Evolutionary conservation across 2,329 filamentous ascomycete species (phyloP).

Genomic region (Juglanconis oblonga): DNA sequence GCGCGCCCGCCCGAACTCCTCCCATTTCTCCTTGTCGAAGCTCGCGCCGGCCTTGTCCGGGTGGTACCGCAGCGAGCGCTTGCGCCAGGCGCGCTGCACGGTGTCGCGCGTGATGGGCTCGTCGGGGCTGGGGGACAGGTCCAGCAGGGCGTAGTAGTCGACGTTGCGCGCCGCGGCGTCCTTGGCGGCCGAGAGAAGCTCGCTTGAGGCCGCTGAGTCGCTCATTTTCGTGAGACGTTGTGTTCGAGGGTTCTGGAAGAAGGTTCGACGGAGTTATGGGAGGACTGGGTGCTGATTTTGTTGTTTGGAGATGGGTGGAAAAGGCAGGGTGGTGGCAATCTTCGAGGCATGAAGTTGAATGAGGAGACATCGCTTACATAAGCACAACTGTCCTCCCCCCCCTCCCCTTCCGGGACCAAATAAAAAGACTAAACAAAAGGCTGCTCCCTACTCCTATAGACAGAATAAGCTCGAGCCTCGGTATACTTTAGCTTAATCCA

Average conservation of each 20-base stretch:
- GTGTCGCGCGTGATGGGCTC: constrained; percentile 62
- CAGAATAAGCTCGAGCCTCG: no score
- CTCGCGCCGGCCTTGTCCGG: constrained; percentile 81
- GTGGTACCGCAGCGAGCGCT: constrained; percentile 84
- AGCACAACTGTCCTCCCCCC: not conserved
- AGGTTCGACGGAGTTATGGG: not conserved
- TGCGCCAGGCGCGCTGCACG: constrained; percentile 73
- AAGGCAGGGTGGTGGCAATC: not conserved
- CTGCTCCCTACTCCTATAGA: no score
- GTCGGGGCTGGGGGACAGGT: constrained; percentile 48
- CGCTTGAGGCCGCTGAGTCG: constrained; percentile 32
- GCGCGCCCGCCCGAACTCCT: constrained; percentile 80
- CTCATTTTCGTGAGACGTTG: constrained; percentile 4
- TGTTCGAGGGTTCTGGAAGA: no score
- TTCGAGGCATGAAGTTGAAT: not conserved
- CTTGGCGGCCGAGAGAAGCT: constrained; percentile 51
- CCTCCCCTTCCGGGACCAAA: not conserved
- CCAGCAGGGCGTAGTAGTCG: constrained; percentile 78
- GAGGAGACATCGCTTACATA: not conserved
- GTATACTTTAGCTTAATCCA: no score
- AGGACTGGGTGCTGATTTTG: not conserved
- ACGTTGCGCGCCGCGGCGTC: constrained; percentile 59
- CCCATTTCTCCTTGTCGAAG: constrained; percentile 79
- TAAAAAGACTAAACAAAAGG: no score
- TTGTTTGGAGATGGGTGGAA: not conserved